Base-by-base conservation (phyloP, 2,329 filamentous ascomycete genomes). In the Graphilbum fragrans region DNA sequence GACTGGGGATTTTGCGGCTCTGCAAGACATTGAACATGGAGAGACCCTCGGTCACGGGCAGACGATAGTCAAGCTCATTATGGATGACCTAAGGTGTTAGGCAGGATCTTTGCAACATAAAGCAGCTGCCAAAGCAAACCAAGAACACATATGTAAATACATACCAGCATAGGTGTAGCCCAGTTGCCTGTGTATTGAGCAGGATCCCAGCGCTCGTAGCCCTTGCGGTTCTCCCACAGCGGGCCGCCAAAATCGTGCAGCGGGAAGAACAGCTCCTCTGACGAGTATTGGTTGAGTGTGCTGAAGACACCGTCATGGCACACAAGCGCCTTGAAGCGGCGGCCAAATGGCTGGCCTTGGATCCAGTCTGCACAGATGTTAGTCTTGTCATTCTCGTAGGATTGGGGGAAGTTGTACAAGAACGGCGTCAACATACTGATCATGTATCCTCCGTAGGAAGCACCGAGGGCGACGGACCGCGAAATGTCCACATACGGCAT, bases 261-360 rank as follows among this genome's bases (percentile, higher is more conserved):
- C 0, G 77, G 72, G 61, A 82, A 82, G 65, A 80, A 82, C n/a
- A 82, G 65, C 57, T 82, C 78, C 48, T 82, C 78, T 5, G 72
- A 77, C 2, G 69, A 59, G 64, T 76, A 81, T 58, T 79, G 73
- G 50, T 69, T 77, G 39, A 77, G 62, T 1, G 77, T 81, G 52
- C 77, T 82, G 59, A 88, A 92, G 41, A 88, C 81, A 37, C 87
- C 87, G 51, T 94, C 86, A 56, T 94, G 87, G 52, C 80, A 87
- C 22, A 94, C 86, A 4, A 95, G 70, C 0, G 86, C 86, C 59
- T 86, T 86, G 72, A 95, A 93, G 50, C 82, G 77, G 22, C 85
- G 77, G 18, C 86, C 87, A 0, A 95, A 71, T 1, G 76, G 71
- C 47, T 92, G 82, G 8, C 88, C 88, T 60, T 94, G 86, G 52